Evolutionary conservation across 73 alveolate genomes (phyloP).

Genomic region (Uronychia setigera): DNA sequence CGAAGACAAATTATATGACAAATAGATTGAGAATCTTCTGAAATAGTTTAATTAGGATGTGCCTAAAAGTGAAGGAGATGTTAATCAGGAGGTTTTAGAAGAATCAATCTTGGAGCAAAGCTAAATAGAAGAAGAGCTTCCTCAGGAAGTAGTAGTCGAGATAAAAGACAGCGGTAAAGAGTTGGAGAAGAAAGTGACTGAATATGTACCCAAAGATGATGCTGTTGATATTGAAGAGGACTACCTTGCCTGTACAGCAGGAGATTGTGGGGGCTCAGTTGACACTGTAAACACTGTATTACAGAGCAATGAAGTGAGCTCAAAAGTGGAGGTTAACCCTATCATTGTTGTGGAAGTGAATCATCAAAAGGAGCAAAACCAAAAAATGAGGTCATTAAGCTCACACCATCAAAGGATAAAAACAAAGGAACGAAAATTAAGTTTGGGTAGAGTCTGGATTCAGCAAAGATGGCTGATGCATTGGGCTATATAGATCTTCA

Average conservation of each 20-base stretch:
- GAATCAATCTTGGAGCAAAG: neutral
- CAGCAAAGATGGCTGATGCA: conserved; percentile 61
- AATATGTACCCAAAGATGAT: neutral
- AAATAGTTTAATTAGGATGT: neutral
- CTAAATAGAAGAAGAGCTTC: neutral
- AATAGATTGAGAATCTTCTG: neutral
- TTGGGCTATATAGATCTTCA: conserved; percentile 54
- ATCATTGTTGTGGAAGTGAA: neutral
- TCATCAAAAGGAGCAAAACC: neutral
- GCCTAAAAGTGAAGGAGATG: neutral
- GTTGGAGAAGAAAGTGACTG: neutral
- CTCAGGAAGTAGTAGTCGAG: neutral
- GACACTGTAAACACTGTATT: neutral
- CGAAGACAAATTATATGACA: neutral
- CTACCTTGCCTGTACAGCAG: too few species aligned
- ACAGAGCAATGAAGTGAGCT: too few species aligned
- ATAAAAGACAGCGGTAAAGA: too few species aligned
- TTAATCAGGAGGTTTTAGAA: neutral
- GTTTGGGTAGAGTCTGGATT: conserved; percentile 53
- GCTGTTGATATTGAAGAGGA: too few species aligned
- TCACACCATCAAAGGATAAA: conserved; percentile 14
- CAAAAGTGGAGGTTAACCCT: neutral
- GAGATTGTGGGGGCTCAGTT: too few species aligned
- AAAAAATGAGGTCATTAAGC: too few species aligned
- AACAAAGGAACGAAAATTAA: conserved; percentile 24